Conservation (phyloP, 1,139 yeast species). For the Scheffersomyces illinoinensis region DNA sequence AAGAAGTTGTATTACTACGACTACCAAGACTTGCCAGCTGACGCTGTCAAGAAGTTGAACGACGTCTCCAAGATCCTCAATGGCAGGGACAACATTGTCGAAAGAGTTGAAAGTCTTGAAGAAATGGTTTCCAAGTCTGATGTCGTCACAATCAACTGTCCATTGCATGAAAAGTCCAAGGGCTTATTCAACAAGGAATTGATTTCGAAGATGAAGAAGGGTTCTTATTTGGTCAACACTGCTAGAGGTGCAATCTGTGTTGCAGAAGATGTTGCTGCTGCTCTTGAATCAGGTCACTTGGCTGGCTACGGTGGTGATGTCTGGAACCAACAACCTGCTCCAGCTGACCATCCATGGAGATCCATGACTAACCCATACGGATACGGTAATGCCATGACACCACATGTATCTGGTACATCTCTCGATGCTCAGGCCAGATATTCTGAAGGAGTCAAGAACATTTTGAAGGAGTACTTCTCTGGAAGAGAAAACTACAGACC, state of each 20-base stretch:
- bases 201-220: constrained; percentile 72
- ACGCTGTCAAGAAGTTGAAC: constrained; percentile 53
- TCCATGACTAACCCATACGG: constrained; percentile 62
- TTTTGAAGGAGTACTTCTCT: constrained; percentile 62
- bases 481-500: constrained; percentile 69
- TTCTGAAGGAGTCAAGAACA: constrained; percentile 65
- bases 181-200: constrained; percentile 70
- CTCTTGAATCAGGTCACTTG: constrained; percentile 65
- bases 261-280: constrained; percentile 77
- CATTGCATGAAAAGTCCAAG: constrained; percentile 68
- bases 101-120: constrained; percentile 63
- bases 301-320: constrained; percentile 87
- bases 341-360: constrained; percentile 77
- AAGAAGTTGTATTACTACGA: constrained; percentile 74
- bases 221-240: constrained; percentile 77
- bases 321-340: constrained; percentile 83
- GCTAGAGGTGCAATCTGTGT: constrained; percentile 83
- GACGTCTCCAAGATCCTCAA: constrained; percentile 40
- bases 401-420: constrained; percentile 79
- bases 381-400: constrained; percentile 84
- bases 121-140: constrained; percentile 71
- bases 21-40: constrained; percentile 67
- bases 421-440: constrained; percentile 79
- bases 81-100: constrained; percentile 42
- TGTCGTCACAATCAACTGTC: constrained; percentile 76